These are phyloP conservation scores for Carex arenaria DNA, from an alignment of 202 grass and related monocot species.

Conservation along the genomic window DNA sequence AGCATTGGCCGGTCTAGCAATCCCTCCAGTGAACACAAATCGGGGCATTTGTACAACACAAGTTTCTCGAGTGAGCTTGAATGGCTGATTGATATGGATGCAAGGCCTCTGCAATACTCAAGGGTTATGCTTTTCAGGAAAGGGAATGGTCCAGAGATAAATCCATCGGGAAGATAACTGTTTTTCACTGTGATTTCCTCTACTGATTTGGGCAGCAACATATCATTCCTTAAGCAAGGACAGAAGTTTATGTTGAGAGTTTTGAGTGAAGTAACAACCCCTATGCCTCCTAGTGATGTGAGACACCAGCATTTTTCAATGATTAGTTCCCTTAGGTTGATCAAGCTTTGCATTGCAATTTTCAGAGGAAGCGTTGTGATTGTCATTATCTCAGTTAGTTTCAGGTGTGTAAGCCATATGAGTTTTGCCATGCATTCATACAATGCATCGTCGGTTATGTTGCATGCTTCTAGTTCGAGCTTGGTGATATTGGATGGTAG, in stretches of 20 bases:
- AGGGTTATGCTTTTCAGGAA: neutral
- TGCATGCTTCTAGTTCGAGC: conserved; percentile 19
- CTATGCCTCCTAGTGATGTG: conserved; percentile 17
- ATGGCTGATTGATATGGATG: neutral
- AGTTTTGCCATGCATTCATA: conserved; percentile 21
- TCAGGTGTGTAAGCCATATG: conserved; percentile 10
- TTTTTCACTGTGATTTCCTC: conserved; percentile 5
- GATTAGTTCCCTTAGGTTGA: conserved; percentile 14
- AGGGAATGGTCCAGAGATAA: conserved; percentile 3
- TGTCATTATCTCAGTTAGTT: conserved; percentile 10
- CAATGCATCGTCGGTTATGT: conserved; percentile 15
- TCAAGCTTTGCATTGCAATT: conserved; percentile 18
- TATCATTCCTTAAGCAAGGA: neutral
- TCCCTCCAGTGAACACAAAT: conserved; percentile 7
- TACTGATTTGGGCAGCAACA: conserved; percentile 6
- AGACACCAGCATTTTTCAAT: conserved; percentile 27
- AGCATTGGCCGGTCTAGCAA: neutral
- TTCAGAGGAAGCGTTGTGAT: conserved; percentile 19
- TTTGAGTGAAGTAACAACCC: conserved; percentile 17
- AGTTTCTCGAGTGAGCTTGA: conserved; percentile 1
- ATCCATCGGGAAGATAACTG: conserved; percentile 6
- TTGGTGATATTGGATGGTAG: conserved; percentile 19
- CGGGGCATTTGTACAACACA: conserved; percentile 1
- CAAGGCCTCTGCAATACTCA: neutral
- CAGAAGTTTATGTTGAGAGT: conserved; percentile 16